phyloP scores from a whole-genome alignment of 768 basidiomycete genomes.

The Lentinula boryana region DNA sequence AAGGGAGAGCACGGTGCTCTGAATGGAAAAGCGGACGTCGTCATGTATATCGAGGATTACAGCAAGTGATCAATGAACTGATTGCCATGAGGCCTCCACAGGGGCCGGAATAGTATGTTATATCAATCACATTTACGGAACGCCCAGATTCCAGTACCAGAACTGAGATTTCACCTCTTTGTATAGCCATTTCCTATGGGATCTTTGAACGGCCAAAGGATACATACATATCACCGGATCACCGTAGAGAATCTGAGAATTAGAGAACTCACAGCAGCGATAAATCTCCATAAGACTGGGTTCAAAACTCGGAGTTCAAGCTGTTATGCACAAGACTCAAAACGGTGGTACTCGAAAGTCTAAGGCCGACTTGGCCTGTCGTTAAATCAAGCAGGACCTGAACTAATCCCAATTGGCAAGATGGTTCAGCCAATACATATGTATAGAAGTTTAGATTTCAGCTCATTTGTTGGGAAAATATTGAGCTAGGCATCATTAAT shows the following conservation, averaged over 20 bases:
- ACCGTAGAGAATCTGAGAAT: no score
- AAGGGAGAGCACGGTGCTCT: not conserved
- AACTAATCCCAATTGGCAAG: not conserved
- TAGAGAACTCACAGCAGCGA: no score
- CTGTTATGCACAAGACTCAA: no score
- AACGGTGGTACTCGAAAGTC: no score
- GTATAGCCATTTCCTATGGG: not conserved
- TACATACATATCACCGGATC: no score
- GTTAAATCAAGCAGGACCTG: not conserved
- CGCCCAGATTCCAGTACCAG: not conserved
- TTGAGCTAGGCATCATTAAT: conserved; percentile 35
- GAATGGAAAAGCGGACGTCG: not conserved
- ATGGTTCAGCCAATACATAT: not conserved
- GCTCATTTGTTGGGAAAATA: not conserved
- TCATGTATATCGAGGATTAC: not conserved
- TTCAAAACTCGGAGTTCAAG: no score
- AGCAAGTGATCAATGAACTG: not conserved
- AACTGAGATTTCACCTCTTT: not conserved
- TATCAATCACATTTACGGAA: not conserved
- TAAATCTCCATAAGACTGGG: no score
- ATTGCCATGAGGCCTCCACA: not conserved
- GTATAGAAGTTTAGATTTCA: not conserved
- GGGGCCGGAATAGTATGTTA: not conserved
- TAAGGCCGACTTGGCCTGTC: no score
- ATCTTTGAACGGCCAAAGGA: not conserved